Evolutionary conservation across 2,329 filamentous ascomycete species (phyloP).

Genomic region (Stemphylium beticola): DNA sequence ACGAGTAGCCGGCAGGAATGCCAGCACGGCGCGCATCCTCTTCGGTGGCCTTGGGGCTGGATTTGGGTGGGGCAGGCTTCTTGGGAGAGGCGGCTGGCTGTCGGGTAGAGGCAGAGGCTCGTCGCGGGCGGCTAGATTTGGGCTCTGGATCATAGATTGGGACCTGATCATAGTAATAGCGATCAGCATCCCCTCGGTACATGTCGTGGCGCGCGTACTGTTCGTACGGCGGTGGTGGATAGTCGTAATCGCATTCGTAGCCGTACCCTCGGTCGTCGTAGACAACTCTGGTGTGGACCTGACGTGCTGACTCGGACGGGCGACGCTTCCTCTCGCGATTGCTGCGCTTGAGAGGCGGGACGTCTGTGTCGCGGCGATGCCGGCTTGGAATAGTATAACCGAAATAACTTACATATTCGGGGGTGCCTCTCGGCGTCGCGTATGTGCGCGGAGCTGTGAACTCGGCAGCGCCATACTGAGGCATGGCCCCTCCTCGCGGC

Average conservation of each 20-base stretch:
- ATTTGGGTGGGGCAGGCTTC: slow-evolving; percentile 44
- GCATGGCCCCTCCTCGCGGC: slow-evolving; percentile 45
- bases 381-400: slow-evolving; percentile 56
- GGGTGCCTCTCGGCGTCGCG: slow-evolving; percentile 61
- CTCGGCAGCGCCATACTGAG: slow-evolving; percentile 51
- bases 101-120: slow-evolving; percentile 60
- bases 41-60: slow-evolving; percentile 61
- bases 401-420: slow-evolving; percentile 69
- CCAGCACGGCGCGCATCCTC: slow-evolving; percentile 68
- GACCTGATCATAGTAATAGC: slow-evolving; percentile 56
- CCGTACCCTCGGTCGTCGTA: slow-evolving; percentile 59
- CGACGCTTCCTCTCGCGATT: slow-evolving; percentile 56
- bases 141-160: slow-evolving; percentile 53
- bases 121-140: slow-evolving; percentile 58
- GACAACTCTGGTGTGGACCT: slow-evolving; percentile 63
- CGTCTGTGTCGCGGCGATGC: slow-evolving; percentile 48
- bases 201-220: slow-evolving; percentile 60
- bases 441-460: slow-evolving; percentile 47
- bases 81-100: slow-evolving; percentile 47
- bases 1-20: slow-evolving; percentile 88
- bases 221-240: slow-evolving; percentile 56
- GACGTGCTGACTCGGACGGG: slow-evolving; percentile 59
- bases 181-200: slow-evolving; percentile 62
- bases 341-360: slow-evolving; percentile 48
- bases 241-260: slow-evolving; percentile 56